phyloP scores from a whole-genome alignment of 148 eudicot species.

The Camellia japonica region DNA sequence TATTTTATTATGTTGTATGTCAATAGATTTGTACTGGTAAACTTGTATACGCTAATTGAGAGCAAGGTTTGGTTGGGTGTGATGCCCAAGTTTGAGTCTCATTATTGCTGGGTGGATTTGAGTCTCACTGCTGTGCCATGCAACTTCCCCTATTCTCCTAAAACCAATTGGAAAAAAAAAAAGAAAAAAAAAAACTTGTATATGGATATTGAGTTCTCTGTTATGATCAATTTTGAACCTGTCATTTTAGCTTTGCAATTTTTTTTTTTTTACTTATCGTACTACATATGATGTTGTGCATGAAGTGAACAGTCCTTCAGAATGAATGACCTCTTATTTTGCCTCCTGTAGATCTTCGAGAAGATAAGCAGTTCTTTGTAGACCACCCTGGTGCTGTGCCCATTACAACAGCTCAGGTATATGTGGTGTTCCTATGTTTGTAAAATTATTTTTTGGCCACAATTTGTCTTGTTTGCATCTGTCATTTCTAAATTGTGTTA shows the following conservation, averaged over 20 bases:
- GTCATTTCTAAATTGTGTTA: background rate
- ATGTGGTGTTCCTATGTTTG: constrained; percentile 2
- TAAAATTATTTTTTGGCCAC: background rate
- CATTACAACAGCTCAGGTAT: constrained; percentile 74
- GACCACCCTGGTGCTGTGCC: constrained; percentile 90
- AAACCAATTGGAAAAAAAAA: too few species aligned
- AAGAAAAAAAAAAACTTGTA: too few species aligned
- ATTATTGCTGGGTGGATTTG: too few species aligned
- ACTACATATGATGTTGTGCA: background rate
- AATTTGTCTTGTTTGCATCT: background rate
- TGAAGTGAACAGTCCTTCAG: background rate
- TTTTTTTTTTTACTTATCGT: background rate
- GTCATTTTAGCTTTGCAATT: background rate
- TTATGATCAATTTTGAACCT: background rate
- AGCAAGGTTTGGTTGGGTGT: too few species aligned
- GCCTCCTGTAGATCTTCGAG: constrained; percentile 67
- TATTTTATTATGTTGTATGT: background rate
- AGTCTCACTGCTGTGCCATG: too few species aligned
- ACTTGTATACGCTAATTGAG: too few species aligned
- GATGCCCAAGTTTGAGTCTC: too few species aligned
- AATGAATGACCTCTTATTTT: background rate
- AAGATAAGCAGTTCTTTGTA: constrained; percentile 65
- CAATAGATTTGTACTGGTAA: background rate
- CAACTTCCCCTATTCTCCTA: too few species aligned
- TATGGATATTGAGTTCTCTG: background rate